A percentile compares a stretch with the other conserved stretches of the same genome.
Evolutionary conservation across 1,139 yeast species (phyloP).

Genomic region (Ogataea hybrid): DNA sequence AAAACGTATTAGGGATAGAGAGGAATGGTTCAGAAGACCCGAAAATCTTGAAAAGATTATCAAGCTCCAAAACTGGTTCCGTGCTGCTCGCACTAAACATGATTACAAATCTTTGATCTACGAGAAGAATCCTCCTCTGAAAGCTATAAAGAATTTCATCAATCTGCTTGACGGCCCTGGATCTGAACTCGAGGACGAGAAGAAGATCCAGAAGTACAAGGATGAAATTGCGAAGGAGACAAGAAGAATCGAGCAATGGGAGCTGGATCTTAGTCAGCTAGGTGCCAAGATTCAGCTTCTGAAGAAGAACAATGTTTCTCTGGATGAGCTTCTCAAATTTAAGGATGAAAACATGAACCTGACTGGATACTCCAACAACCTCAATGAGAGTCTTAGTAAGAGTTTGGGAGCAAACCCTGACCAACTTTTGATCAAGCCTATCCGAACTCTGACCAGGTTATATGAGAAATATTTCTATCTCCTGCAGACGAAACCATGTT

Average conservation of each 20-base stretch:
- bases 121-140: conserved; percentile 72
- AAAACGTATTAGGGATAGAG: conserved; percentile 38
- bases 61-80: conserved; percentile 69
- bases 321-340: conserved; percentile 68
- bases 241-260: conserved; percentile 63
- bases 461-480: conserved; percentile 80
- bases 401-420: conserved; percentile 20
- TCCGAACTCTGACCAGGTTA: conserved; percentile 46
- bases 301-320: conserved; percentile 73
- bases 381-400: conserved; percentile 20
- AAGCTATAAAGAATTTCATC: conserved; percentile 76
- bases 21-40: conserved; percentile 47
- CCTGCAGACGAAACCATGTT: conserved; percentile 80
- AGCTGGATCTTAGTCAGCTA: conserved; percentile 71
- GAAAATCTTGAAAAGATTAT: conserved; percentile 57
- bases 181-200: conserved; percentile 72
- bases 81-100: conserved; percentile 64
- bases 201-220: conserved; percentile 64
- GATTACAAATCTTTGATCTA: conserved; percentile 74
- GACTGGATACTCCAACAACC: conserved; percentile 23
- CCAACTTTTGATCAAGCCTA: conserved; percentile 22
- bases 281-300: conserved; percentile 79
- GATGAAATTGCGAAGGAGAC: conserved; percentile 66
- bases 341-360: conserved; percentile 39
- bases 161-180: conserved; percentile 70